phyloP scores from a whole-genome alignment of 495 filamentous ascomycete species.

The Alectoria sarmentosa region DNA sequence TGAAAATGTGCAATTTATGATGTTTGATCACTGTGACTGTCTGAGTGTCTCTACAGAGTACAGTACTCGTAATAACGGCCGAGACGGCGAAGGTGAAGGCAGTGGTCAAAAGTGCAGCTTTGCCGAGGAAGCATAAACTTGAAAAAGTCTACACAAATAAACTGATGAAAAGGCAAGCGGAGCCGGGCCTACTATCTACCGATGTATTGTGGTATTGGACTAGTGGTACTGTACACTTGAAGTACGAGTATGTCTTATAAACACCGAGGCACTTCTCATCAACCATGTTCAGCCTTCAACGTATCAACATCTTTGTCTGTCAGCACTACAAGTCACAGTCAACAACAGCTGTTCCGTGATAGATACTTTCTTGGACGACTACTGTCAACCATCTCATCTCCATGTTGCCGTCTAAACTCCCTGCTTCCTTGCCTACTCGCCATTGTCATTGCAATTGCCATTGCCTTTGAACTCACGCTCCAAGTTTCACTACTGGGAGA shows the following conservation, averaged over 20 bases:
- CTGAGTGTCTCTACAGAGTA: too few relatives aligned
- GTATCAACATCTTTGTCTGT: background rate
- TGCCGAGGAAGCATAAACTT: background rate
- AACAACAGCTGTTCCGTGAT: too few relatives aligned
- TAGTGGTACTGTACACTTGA: too few relatives aligned
- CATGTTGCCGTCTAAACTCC: background rate
- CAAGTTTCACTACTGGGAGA: conserved; percentile 1
- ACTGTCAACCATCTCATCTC: background rate
- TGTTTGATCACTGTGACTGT: conserved; percentile 1
- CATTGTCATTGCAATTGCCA: background rate
- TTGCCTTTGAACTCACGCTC: background rate
- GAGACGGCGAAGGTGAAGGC: background rate
- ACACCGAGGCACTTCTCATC: background rate
- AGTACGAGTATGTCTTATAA: too few relatives aligned
- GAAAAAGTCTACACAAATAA: too few relatives aligned
- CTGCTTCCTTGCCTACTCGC: background rate
- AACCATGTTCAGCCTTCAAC: too few relatives aligned
- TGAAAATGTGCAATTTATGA: background rate
- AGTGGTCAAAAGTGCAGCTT: background rate
- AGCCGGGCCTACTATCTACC: background rate
- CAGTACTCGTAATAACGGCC: too few relatives aligned
- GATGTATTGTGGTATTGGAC: too few relatives aligned
- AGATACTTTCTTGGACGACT: too few relatives aligned
- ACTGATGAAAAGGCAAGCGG: too few relatives aligned
- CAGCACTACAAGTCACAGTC: background rate